Percentiles rank a stretch among this genome's conserved stretches.
These are phyloP conservation scores for Tetrapisispora iriomotensis DNA, from an alignment of 805 yeast genomes.

Conservation along the genomic window DNA sequence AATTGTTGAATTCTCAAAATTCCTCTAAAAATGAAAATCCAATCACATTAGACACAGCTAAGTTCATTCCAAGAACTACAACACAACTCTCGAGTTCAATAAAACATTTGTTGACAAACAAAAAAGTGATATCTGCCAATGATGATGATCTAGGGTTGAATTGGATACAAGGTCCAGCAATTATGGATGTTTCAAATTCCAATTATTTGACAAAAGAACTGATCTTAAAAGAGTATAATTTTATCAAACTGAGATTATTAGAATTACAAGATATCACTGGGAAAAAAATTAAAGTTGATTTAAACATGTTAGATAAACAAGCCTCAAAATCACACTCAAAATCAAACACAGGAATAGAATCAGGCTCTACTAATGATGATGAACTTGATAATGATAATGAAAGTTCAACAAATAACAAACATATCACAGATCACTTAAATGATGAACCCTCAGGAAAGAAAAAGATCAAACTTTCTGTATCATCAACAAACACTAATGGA, in stretches of 20 bases:
- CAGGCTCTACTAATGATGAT: background rate
- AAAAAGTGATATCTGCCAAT: conserved; percentile 17
- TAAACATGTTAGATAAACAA: conserved; percentile 6
- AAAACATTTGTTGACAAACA: conserved; percentile 14
- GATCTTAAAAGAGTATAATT: conserved; percentile 20
- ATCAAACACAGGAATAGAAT: background rate
- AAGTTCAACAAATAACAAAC: conserved; percentile 4
- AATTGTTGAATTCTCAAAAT: conserved; percentile 16
- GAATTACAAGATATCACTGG: conserved; percentile 27
- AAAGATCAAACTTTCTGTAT: conserved; percentile 1
- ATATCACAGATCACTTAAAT: background rate
- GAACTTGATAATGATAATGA: conserved; percentile 5
- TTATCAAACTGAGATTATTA: conserved; percentile 19
- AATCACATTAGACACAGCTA: conserved; percentile 11
- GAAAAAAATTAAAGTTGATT: conserved; percentile 13
- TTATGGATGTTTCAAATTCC: conserved; percentile 18
- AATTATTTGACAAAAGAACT: conserved; percentile 21
- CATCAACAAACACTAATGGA: background rate
- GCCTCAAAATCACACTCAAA: background rate
- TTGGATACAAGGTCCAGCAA: conserved; percentile 27
- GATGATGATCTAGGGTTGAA: conserved; percentile 11
- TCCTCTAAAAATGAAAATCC: conserved; percentile 14
- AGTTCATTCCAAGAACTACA: conserved; percentile 18
- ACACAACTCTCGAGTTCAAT: conserved; percentile 1
- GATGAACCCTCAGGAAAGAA: background rate